These are phyloP conservation scores for Zelonia costaricensis DNA, from an alignment of 208 protist genomes.

Conservation along the genomic window DNA sequence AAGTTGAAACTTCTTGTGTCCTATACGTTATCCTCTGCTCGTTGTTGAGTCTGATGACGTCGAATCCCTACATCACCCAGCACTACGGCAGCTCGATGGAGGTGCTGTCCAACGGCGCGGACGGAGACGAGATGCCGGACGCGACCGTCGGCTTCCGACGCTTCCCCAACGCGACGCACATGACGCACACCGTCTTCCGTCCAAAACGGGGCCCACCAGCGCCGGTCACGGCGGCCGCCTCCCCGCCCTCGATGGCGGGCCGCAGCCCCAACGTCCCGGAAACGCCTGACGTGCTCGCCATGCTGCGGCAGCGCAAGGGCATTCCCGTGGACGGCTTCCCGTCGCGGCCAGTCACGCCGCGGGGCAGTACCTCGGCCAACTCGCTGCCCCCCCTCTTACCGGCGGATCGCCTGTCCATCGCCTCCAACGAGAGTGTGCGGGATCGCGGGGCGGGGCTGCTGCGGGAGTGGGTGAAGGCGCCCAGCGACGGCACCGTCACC, in stretches of 20 bases:
- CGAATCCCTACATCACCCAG: slow-evolving; percentile 72
- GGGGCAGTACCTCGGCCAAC: neutral
- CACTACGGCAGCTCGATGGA: slow-evolving; percentile 63
- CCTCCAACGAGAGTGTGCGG: slow-evolving; percentile 1
- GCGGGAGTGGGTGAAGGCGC: slow-evolving; percentile 19
- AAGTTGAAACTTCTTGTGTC: neutral
- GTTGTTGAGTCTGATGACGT: slow-evolving; percentile 39
- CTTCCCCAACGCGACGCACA: slow-evolving; percentile 59
- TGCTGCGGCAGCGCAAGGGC: slow-evolving; percentile 8
- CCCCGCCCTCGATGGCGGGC: neutral
- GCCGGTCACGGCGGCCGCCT: neutral
- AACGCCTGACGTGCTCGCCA: slow-evolving; percentile 5
- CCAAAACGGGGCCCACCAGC: slow-evolving; percentile 16
- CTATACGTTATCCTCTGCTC: neutral
- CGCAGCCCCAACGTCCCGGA: neutral
- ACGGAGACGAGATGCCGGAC: slow-evolving; percentile 33
- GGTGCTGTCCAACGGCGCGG: slow-evolving; percentile 8
- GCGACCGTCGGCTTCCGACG: slow-evolving; percentile 47
- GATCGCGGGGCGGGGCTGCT: slow-evolving; percentile 10
- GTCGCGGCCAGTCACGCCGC: slow-evolving; percentile 34
- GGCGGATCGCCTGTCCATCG: slow-evolving; percentile 5
- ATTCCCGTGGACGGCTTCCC: slow-evolving; percentile 28
- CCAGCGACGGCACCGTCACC: neutral
- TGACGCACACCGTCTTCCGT: slow-evolving; percentile 66
- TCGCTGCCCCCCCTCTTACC: slow-evolving; percentile 37